These are phyloP conservation scores for Trichocladium uniseriatum DNA, from an alignment of 495 filamentous ascomycete genomes.

Conservation along the genomic window DNA sequence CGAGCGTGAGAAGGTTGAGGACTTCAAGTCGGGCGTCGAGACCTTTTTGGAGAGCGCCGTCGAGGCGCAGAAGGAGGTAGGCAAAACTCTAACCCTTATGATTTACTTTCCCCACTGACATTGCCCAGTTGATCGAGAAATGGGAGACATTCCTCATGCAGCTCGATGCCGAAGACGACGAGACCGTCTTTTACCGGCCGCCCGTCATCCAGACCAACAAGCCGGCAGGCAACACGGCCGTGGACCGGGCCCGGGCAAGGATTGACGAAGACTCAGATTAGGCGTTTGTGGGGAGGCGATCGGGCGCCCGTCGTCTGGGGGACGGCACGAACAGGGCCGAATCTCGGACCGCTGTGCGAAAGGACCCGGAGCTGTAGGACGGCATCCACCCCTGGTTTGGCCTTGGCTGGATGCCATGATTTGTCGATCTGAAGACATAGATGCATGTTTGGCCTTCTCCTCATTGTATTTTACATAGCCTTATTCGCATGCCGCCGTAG, in stretches of 20 bases:
- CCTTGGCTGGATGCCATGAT: neutral
- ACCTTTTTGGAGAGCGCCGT: slow-evolving; percentile 94
- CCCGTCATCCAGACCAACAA: slow-evolving; percentile 39
- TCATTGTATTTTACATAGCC: slow-evolving; percentile 16
- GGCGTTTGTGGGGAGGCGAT: slow-evolving; percentile 10
- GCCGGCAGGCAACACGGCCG: slow-evolving; percentile 38
- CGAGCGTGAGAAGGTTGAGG: slow-evolving; percentile 95
- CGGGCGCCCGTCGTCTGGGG: neutral
- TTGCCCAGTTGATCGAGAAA: slow-evolving; percentile 77
- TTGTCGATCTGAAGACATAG: neutral
- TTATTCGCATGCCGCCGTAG: neutral
- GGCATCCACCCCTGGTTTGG: neutral
- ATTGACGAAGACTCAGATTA: slow-evolving; percentile 46
- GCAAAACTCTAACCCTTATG: slow-evolving; percentile 14
- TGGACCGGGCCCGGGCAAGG: slow-evolving; percentile 41
- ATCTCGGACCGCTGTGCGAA: neutral
- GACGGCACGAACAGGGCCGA: neutral
- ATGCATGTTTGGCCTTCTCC: neutral
- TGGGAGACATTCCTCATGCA: slow-evolving; percentile 98
- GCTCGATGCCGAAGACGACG: slow-evolving; percentile 86
- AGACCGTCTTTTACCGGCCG: slow-evolving; percentile 63
- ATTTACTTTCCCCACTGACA: slow-evolving; percentile 17
- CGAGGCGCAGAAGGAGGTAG: slow-evolving; percentile 96
- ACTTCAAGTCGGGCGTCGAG: slow-evolving; percentile 97
- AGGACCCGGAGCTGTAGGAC: neutral